These are phyloP conservation scores for Melaleuca alternifolia DNA, from an alignment of 345 rosid species.

Conservation along the genomic window DNA sequence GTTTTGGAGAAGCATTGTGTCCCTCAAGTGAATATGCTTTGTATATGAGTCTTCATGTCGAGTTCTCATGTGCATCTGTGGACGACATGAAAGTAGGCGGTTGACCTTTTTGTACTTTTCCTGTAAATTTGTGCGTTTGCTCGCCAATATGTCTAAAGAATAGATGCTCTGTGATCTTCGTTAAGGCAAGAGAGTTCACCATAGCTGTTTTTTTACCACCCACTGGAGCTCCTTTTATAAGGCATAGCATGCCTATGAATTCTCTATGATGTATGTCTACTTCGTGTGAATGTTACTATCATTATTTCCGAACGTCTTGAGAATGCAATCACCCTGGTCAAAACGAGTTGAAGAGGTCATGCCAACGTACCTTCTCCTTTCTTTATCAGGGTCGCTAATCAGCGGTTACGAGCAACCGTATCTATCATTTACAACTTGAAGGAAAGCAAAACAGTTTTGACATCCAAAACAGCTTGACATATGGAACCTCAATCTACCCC, in stretches of 20 bases:
- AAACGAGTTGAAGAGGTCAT: neutral
- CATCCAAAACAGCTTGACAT: neutral
- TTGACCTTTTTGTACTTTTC: neutral
- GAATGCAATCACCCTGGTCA: neutral
- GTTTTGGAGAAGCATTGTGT: neutral
- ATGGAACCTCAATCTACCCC: neutral
- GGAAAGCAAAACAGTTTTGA: neutral
- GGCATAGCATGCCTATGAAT: neutral
- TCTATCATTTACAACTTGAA: neutral
- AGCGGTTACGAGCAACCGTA: neutral
- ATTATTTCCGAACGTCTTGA: neutral
- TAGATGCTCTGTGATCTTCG: neutral
- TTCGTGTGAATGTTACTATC: neutral
- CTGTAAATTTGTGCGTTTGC: neutral
- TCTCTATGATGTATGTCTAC: neutral
- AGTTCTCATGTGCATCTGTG: neutral
- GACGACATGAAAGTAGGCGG: neutral
- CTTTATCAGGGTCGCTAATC: neutral
- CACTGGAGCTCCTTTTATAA: neutral
- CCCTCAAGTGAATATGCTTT: neutral
- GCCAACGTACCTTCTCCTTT: neutral
- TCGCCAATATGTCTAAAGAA: neutral
- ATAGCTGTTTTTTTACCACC: neutral
- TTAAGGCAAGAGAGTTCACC: neutral
- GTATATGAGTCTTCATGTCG: neutral